Percentiles rank a stretch among this genome's conserved stretches.
Evolutionary conservation across 768 basidiomycete genomes (phyloP).

Genomic region (Gloeophyllum trabeum): DNA sequence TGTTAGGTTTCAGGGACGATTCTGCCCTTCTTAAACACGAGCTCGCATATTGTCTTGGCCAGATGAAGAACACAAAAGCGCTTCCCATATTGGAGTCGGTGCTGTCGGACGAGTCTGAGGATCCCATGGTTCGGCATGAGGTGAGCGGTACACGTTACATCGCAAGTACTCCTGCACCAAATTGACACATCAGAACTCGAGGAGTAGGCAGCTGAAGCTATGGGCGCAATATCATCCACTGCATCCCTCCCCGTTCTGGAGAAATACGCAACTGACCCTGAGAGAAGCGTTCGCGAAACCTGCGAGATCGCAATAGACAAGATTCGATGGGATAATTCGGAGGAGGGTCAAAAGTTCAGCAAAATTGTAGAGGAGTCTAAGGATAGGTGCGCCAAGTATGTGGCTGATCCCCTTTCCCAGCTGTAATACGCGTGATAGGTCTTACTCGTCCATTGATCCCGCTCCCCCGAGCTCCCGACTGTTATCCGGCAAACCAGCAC

Average conservation of each 20-base stretch:
- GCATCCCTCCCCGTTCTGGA: constrained; percentile 57
- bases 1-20: constrained; percentile 68
- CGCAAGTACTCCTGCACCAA: background rate
- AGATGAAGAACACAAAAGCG: constrained; percentile 66
- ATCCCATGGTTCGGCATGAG: constrained; percentile 98
- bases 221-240: constrained; percentile 81
- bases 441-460: constrained; percentile 81
- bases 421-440: constrained; percentile 22
- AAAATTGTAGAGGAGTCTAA: constrained; percentile 21
- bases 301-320: constrained; percentile 95
- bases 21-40: constrained; percentile 95
- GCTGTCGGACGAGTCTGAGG: constrained; percentile 56
- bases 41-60: constrained; percentile 93
- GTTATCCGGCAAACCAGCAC: constrained; percentile 39
- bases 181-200: too few species aligned
- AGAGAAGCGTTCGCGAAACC: constrained; percentile 80
- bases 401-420: background rate
- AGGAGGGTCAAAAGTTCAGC: constrained; percentile 42
- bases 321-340: constrained; percentile 85
- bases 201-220: constrained; percentile 96
- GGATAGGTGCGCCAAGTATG: constrained; percentile 19
- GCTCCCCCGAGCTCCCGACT: constrained; percentile 70
- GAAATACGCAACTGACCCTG: constrained; percentile 60
- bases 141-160: constrained; percentile 24
- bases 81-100: constrained; percentile 72